Evolutionary conservation across 192 early-diverging fungal species (phyloP).

Genomic region (Gigaspora rosea): DNA sequence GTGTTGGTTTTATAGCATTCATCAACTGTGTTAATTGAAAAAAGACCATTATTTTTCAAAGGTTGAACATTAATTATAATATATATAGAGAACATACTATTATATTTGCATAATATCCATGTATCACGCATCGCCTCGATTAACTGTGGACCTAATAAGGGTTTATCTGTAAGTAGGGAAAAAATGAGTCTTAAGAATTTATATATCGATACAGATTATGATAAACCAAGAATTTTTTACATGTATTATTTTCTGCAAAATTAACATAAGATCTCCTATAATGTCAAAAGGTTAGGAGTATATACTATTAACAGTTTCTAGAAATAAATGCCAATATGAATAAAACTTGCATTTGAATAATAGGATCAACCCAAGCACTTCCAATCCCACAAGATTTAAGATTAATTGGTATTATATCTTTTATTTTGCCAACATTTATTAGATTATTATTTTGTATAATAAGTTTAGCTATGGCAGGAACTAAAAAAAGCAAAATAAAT

Average conservation of each 20-base stretch:
- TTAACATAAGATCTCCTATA: not conserved
- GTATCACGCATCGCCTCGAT: no score
- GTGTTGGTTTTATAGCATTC: no score
- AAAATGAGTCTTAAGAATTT: no score
- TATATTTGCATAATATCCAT: no score
- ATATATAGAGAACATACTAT: no score
- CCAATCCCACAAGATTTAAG: slow-evolving; percentile 55
- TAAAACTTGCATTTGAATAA: slow-evolving; percentile 43
- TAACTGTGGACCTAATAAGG: no score
- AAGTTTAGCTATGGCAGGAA: slow-evolving; percentile 42
- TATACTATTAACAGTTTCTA: not conserved
- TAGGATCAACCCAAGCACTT: slow-evolving; percentile 54
- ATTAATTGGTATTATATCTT: slow-evolving; percentile 32
- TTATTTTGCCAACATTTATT: not conserved
- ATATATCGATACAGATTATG: no score
- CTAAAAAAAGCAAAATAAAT: slow-evolving; percentile 37
- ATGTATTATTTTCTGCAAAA: not conserved
- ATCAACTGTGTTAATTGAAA: no score
- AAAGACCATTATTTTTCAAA: no score
- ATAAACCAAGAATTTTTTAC: not conserved
- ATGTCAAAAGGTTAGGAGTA: not conserved
- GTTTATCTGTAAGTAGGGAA: no score
- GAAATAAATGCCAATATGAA: not conserved
- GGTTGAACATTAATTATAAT: no score
- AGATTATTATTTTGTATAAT: slow-evolving; percentile 21